Percentiles rank a stretch among this genome's conserved stretches.
phyloP scores from a whole-genome alignment of 768 basidiomycete species.

The Phlebiopsis flavidoalba region DNA sequence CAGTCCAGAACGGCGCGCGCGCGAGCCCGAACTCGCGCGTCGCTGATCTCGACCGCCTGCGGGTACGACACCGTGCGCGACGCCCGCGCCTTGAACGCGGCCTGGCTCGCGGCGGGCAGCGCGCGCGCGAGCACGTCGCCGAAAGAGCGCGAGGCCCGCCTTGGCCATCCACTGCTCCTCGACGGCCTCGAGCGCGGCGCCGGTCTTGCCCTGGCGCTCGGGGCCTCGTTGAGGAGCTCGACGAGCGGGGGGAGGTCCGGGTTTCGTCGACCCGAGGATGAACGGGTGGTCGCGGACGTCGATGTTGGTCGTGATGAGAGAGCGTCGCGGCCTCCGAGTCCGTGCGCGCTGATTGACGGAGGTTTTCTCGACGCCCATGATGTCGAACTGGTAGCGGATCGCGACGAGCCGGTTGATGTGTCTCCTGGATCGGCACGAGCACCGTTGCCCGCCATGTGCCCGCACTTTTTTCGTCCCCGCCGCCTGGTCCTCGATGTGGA shows the following conservation, averaged over 20 bases:
- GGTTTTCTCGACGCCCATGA: conserved; percentile 97
- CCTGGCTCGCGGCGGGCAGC: conserved; percentile 51
- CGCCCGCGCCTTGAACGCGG: conserved; percentile 57
- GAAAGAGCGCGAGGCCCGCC: conserved; percentile 81
- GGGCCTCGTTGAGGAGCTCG: conserved; percentile 78
- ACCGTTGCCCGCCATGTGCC: conserved; percentile 76
- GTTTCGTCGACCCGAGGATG: conserved; percentile 88
- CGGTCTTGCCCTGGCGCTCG: conserved; percentile 73
- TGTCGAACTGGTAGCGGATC: conserved; percentile 94
- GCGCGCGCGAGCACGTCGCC: conserved; percentile 67
- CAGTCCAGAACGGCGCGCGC: conserved; percentile 84
- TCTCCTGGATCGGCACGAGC: conserved; percentile 36
- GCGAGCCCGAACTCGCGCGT: conserved; percentile 73
- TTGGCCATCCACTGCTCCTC: conserved; percentile 82
- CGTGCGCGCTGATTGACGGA: conserved; percentile 65
- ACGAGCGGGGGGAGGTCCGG: conserved; percentile 63
- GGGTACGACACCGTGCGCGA: conserved; percentile 66
- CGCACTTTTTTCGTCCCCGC: conserved; percentile 96
- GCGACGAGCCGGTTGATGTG: conserved; percentile 98
- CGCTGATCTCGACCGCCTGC: conserved; percentile 69
- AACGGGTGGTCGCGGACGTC: conserved; percentile 97
- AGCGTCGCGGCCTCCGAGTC: conserved; percentile 97
- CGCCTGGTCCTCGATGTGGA: conserved; percentile 97
- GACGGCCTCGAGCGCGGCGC: conserved; percentile 75
- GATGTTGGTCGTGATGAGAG: conserved; percentile 93